Percentiles rank a stretch among this genome's conserved stretches.
These are phyloP conservation scores for Straminergon stramineum DNA, from an alignment of 225 moss, liverwort and hornwort genomes.

Conservation along the genomic window DNA sequence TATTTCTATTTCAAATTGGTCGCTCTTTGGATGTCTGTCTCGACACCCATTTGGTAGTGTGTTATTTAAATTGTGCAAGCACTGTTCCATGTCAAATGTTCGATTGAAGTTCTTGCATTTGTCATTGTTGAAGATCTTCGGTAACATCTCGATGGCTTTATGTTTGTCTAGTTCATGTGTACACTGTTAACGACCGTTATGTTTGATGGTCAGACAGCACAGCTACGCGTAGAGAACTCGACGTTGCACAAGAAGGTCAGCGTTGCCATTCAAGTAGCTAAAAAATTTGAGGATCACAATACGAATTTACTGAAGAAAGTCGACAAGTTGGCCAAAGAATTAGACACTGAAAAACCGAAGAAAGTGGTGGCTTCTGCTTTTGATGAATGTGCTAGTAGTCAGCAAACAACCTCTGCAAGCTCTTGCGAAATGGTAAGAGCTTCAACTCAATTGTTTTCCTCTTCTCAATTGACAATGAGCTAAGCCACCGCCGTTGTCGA, in stretches of 20 bases:
- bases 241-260: slow-evolving; percentile 34
- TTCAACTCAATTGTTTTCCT: background rate
- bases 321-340: slow-evolving; percentile 3
- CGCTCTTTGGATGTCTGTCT: background rate
- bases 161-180: background rate
- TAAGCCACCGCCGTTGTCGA: background rate
- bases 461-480: background rate
- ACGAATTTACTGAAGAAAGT: slow-evolving; percentile 20
- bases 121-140: background rate
- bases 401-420: slow-evolving; percentile 13
- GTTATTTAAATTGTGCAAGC: background rate
- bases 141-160: background rate
- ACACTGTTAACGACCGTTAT: background rate
- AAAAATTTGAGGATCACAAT: slow-evolving; percentile 49
- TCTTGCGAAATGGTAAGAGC: slow-evolving; percentile 21
- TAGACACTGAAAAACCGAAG: background rate
- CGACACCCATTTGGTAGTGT: background rate
- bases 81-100: background rate
- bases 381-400: slow-evolving; percentile 23
- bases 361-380: background rate
- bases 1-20: background rate
- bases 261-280: slow-evolving; percentile 13
- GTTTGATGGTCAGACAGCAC: slow-evolving; percentile 33
- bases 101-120: background rate
- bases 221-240: slow-evolving; percentile 57